phyloP scores from a whole-genome alignment of 1,284 basidiomycete genomes.

The Cryptococcus floricola region DNA sequence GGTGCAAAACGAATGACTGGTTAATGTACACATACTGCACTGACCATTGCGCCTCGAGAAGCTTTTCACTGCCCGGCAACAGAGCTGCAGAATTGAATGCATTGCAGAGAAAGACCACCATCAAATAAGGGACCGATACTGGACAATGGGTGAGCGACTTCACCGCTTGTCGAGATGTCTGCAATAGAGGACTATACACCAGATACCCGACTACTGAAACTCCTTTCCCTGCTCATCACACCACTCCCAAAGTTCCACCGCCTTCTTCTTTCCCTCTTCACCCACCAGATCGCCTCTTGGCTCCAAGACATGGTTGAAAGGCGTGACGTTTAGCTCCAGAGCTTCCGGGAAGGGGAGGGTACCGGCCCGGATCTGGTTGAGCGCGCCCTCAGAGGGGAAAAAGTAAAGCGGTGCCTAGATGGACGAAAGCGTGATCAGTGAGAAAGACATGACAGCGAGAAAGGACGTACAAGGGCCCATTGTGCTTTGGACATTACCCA shows the following conservation, averaged over 20 bases:
- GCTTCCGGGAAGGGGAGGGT: conserved; percentile 49
- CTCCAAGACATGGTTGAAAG: conserved; percentile 30
- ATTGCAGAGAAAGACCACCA: no score
- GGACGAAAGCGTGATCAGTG: no score
- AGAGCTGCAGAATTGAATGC: no score
- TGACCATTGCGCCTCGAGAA: no score
- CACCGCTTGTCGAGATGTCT: no score
- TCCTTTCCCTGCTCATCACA: conserved; percentile 35
- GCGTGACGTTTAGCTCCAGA: conserved; percentile 29
- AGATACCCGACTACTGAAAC: not conserved
- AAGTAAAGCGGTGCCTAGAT: conserved; percentile 14
- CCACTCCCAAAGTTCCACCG: conserved; percentile 42
- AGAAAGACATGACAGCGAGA: not conserved
- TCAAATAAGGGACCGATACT: no score
- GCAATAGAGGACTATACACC: no score
- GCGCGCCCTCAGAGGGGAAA: conserved; percentile 29
- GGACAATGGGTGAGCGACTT: no score
- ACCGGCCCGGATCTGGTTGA: conserved; percentile 54
- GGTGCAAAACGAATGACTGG: no score
- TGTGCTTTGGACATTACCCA: conserved; percentile 3
- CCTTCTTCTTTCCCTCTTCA: conserved; percentile 15
- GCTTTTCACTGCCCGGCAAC: no score
- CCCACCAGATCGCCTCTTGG: conserved; percentile 26
- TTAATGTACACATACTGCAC: no score
- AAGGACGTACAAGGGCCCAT: conserved; percentile 14